phyloP scores from a whole-genome alignment of 2,329 filamentous ascomycete genomes.

The Periglandula ipomoeae region DNA sequence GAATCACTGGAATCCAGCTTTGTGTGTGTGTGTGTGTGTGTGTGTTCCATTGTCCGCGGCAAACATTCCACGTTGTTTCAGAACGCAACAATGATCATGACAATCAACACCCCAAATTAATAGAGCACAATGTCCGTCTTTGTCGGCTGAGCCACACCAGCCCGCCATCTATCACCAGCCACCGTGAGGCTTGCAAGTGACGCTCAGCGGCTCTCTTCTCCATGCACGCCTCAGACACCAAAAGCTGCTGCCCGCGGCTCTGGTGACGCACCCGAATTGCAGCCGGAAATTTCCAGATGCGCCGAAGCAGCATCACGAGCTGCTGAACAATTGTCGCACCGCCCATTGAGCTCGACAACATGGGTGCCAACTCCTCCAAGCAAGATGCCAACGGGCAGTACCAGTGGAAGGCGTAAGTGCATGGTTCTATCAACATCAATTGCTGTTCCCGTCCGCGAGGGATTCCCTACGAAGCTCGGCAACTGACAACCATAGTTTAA shows the following conservation, averaged over 20 bases:
- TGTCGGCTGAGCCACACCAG: constrained; percentile 5
- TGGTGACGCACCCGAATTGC: constrained; percentile 23
- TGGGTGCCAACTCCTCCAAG: constrained; percentile 51
- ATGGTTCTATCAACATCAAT: not conserved
- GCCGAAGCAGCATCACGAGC: constrained; percentile 17
- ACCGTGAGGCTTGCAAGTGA: constrained; percentile 2
- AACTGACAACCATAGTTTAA: constrained; percentile 7
- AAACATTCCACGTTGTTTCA: too few relatives aligned
- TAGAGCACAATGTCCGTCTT: too few relatives aligned
- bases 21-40: too few relatives aligned
- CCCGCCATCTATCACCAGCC: constrained; percentile 3
- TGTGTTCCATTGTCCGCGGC: too few relatives aligned
- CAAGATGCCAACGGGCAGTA: constrained; percentile 25
- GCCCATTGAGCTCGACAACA: constrained; percentile 33
- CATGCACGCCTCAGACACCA: constrained; percentile 22
- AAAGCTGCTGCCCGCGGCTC: constrained; percentile 2
- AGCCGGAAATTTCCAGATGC: constrained; percentile 25
- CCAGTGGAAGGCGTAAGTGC: constrained; percentile 47
- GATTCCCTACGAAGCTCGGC: not conserved
- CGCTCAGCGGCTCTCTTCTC: not conserved
- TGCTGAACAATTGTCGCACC: constrained; percentile 20
- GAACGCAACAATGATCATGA: too few relatives aligned
- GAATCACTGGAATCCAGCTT: too few relatives aligned
- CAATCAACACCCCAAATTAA: too few relatives aligned
- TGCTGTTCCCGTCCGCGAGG: not conserved